Percentiles rank a stretch among this genome's conserved stretches.
Conservation (phyloP, 306 rosid genomes). For the Ochetophila trinervis region DNA sequence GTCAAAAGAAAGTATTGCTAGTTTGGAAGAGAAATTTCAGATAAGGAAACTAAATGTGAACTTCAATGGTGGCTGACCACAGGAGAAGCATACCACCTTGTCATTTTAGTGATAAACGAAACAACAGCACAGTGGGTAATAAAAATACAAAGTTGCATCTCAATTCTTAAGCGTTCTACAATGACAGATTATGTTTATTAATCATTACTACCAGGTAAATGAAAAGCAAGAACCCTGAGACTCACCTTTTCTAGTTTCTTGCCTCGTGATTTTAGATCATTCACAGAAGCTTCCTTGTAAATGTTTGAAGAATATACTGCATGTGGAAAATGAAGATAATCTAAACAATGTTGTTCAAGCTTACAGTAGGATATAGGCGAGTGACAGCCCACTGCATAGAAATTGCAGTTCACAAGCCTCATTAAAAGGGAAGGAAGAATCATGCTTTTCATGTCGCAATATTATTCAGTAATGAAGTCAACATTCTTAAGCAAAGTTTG, state of each 20-base stretch:
- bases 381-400: constrained; percentile 67
- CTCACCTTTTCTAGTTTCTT: constrained; percentile 64
- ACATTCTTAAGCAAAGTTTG: constrained; percentile 57
- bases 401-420: constrained; percentile 86
- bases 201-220: too few species aligned
- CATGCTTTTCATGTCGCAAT: constrained; percentile 66
- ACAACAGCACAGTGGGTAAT: too few species aligned
- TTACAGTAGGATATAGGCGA: constrained; percentile 49
- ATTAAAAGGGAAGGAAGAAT: constrained; percentile 72
- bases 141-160: too few species aligned
- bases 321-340: constrained; percentile 52
- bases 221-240: not conserved
- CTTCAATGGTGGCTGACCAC: too few species aligned
- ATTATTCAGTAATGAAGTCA: constrained; percentile 54
- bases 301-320: constrained; percentile 46
- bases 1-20: too few species aligned
- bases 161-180: too few species aligned
- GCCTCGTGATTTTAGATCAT: constrained; percentile 44
- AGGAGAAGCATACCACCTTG: too few species aligned
- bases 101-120: too few species aligned
- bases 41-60: too few species aligned
- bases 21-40: too few species aligned
- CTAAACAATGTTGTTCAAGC: constrained; percentile 52
- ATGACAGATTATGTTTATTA: too few species aligned
- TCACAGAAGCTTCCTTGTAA: constrained; percentile 52